phyloP scores from a whole-genome alignment of 2,329 filamentous ascomycete genomes.

The Penicillium freii region DNA sequence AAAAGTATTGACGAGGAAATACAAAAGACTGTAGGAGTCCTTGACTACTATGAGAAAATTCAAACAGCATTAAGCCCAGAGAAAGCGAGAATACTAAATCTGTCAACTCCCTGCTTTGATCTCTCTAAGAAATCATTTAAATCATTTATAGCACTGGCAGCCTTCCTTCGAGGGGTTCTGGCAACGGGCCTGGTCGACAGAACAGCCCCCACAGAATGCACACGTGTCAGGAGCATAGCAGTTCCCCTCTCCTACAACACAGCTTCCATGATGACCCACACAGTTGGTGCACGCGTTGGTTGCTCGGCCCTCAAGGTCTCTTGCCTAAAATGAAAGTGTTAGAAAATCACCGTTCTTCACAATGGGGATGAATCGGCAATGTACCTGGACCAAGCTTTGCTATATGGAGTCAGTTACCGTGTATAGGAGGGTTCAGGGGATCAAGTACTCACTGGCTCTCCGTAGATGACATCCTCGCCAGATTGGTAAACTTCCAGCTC shows the following conservation, averaged over 20 bases:
- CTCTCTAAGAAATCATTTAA: not conserved
- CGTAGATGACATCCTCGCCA: not conserved
- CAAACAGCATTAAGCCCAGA: too few species aligned
- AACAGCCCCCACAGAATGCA: slow-evolving; percentile 1
- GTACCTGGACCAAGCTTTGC: not conserved
- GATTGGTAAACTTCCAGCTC: not conserved
- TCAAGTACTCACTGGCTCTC: not conserved
- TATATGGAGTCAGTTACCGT: not conserved
- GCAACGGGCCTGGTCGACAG: slow-evolving; percentile 1
- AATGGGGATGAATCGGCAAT: too few species aligned
- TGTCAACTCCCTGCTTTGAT: too few species aligned
- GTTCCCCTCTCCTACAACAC: slow-evolving; percentile 1
- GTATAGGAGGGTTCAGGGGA: too few species aligned
- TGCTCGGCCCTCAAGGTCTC: not conserved
- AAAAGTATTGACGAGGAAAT: not conserved
- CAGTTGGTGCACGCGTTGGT: slow-evolving; percentile 2
- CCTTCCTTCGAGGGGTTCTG: slow-evolving; percentile 2
- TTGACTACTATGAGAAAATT: not conserved
- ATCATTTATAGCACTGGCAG: slow-evolving; percentile 6
- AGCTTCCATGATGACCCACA: slow-evolving; percentile 7
- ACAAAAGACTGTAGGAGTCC: not conserved
- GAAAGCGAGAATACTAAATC: not conserved
- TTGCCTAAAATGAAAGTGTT: not conserved
- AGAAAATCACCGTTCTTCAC: not conserved
- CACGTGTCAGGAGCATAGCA: slow-evolving; percentile 4